Percentiles rank a stretch among this genome's conserved stretches.
phyloP scores from a whole-genome alignment of 805 yeast species.

The Teunomyces cretensis region DNA sequence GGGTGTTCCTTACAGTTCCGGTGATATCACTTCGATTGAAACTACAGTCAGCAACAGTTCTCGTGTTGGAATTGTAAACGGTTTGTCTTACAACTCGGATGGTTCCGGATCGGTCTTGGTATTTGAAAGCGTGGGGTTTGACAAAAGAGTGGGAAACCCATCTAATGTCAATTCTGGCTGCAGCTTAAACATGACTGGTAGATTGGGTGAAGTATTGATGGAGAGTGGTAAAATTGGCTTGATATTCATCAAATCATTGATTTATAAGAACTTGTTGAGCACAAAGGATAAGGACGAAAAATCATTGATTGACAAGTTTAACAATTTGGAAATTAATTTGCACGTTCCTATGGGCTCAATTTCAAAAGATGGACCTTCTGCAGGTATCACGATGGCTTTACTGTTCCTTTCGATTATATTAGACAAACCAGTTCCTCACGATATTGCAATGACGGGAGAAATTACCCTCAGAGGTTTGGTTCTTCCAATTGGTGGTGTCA shows the following conservation, averaged over 20 bases:
- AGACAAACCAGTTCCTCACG: conserved; percentile 43
- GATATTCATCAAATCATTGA: conserved; percentile 64
- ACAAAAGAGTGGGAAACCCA: conserved; percentile 31
- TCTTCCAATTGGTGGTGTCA: conserved; percentile 78
- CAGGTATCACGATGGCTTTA: conserved; percentile 51
- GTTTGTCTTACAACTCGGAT: conserved; percentile 81
- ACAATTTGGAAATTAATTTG: conserved; percentile 55
- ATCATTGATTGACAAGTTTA: conserved; percentile 43
- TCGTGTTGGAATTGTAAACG: conserved; percentile 72
- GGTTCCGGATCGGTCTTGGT: conserved; percentile 82
- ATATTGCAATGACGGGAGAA: conserved; percentile 85
- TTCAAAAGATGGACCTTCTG: conserved; percentile 50
- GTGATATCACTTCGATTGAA: conserved; percentile 31
- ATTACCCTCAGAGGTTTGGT: conserved; percentile 76
- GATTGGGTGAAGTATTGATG: conserved; percentile 75
- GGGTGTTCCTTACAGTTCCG: conserved; percentile 56
- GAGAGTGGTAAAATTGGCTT: conserved; percentile 81
- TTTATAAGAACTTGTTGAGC: conserved; percentile 32
- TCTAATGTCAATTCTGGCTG: conserved; percentile 24
- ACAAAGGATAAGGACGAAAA: conserved; percentile 29
- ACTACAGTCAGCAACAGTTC: conserved; percentile 42
- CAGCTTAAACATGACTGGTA: conserved; percentile 69
- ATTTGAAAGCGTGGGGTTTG: conserved; percentile 75
- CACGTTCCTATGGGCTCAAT: conserved; percentile 52
- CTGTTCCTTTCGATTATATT: conserved; percentile 45